A percentile compares a stretch with the other conserved stretches of the same genome.
Evolutionary conservation across 2,329 filamentous ascomycete genomes (phyloP).

Genomic region (Phoma sp.): DNA sequence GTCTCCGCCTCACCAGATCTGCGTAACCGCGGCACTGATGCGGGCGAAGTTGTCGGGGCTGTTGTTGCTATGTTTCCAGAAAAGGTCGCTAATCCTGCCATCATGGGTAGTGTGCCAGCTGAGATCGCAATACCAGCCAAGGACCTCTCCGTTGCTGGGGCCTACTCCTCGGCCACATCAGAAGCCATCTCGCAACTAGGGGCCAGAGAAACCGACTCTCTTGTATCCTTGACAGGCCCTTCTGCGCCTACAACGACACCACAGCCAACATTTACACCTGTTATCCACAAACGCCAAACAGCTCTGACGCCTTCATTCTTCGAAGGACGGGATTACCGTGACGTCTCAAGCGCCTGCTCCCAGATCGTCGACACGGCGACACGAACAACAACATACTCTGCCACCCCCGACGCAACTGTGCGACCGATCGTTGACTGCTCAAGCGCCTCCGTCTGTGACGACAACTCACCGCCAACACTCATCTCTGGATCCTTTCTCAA

Average conservation of each 20-base stretch:
- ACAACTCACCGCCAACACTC: background rate
- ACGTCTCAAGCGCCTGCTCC: background rate
- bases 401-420: background rate
- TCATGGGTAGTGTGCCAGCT: background rate
- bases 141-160: background rate
- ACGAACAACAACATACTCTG: background rate
- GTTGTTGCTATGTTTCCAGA: background rate
- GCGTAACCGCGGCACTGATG: background rate
- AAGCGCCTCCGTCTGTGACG: background rate
- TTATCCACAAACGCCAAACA: background rate
- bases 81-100: background rate
- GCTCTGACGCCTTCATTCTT: background rate
- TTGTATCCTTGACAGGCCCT: background rate
- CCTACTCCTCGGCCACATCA: background rate
- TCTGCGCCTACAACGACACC: background rate
- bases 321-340: background rate
- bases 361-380: background rate
- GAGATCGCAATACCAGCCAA: background rate
- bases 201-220: background rate
- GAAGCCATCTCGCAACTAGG: background rate
- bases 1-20: background rate
- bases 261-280: background rate
- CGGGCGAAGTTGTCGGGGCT: background rate
- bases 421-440: background rate
- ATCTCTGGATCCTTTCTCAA: slow-evolving; percentile 1